Percentiles rank a stretch among this genome's conserved stretches.
phyloP scores from a whole-genome alignment of 495 filamentous ascomycete genomes.

The Parachaetomium inaequale region DNA sequence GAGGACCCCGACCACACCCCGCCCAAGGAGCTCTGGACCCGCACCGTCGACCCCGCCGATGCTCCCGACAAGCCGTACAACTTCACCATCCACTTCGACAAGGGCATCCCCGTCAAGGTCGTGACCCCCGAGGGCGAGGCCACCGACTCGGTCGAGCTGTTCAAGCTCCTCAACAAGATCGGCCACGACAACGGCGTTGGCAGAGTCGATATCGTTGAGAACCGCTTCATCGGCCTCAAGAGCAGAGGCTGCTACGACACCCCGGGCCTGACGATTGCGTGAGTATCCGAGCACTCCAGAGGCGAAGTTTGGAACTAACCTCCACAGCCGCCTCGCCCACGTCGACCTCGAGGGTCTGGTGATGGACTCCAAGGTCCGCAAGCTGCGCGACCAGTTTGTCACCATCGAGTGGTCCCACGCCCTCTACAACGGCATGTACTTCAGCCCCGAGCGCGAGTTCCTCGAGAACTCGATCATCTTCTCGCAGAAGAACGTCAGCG shows the following conservation, averaged over 20 bases:
- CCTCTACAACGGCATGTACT: conserved; percentile 78
- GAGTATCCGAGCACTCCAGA: not conserved
- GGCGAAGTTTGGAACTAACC: not conserved
- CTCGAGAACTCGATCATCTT: conserved; percentile 65
- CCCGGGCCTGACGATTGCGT: conserved; percentile 34
- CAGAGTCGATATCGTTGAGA: conserved; percentile 87
- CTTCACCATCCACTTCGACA: conserved; percentile 76
- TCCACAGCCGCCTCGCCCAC: conserved; percentile 58
- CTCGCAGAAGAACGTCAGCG: conserved; percentile 61
- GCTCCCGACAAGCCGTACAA: conserved; percentile 74
- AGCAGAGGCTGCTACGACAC: conserved; percentile 91
- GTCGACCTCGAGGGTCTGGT: conserved; percentile 80
- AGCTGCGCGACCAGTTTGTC: conserved; percentile 78
- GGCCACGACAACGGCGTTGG: conserved; percentile 75
- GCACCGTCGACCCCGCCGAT: conserved; percentile 68
- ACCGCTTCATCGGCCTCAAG: conserved; percentile 24
- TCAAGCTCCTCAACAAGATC: conserved; percentile 75
- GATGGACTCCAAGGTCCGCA: conserved; percentile 78
- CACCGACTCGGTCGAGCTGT: conserved; percentile 75
- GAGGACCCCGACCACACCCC: conserved; percentile 64
- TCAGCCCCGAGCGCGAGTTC: conserved; percentile 73
- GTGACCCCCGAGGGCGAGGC: conserved; percentile 53
- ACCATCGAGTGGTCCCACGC: conserved; percentile 64
- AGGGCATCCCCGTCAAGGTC: conserved; percentile 75
- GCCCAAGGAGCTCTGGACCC: conserved; percentile 81